A percentile compares a stretch with the other conserved stretches of the same genome.
Conservation (phyloP, 1,139 yeast genomes). For the Saccharomyces hybrid region DNA sequence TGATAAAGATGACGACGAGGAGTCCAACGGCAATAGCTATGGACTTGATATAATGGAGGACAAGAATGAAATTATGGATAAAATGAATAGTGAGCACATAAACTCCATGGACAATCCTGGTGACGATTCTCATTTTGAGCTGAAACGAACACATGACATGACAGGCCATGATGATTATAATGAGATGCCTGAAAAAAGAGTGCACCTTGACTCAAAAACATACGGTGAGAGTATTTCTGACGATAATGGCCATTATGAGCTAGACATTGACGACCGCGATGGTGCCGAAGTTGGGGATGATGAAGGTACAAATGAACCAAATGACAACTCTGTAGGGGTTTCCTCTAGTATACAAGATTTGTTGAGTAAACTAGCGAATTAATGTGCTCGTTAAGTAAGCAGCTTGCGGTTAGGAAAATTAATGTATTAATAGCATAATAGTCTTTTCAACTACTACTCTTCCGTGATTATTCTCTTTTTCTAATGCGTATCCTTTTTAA, state of each 20-base stretch:
- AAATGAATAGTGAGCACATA: background rate
- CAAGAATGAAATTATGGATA: background rate
- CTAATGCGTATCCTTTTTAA: background rate
- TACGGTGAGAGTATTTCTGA: slow-evolving; percentile 7
- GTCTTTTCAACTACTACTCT: background rate
- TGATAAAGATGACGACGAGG: background rate
- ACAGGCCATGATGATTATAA: background rate
- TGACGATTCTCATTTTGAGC: background rate
- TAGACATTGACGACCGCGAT: background rate
- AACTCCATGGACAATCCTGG: slow-evolving; percentile 1
- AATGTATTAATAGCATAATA: background rate
- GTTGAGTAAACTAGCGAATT: slow-evolving; percentile 30
- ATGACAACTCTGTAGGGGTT: slow-evolving; percentile 5
- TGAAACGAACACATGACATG: background rate
- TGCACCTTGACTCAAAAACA: background rate
- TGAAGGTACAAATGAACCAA: background rate
- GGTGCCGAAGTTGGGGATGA: slow-evolving; percentile 3
- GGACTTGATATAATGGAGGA: background rate
- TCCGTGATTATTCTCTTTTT: background rate
- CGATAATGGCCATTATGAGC: slow-evolving; percentile 9
- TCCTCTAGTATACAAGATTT: slow-evolving; percentile 32
- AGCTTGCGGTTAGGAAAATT: background rate
- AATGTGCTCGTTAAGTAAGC: background rate
- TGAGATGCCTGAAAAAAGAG: background rate
- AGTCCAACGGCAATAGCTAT: background rate